phyloP scores from a whole-genome alignment of 345 rosid species.

The Acer yangbiense region DNA sequence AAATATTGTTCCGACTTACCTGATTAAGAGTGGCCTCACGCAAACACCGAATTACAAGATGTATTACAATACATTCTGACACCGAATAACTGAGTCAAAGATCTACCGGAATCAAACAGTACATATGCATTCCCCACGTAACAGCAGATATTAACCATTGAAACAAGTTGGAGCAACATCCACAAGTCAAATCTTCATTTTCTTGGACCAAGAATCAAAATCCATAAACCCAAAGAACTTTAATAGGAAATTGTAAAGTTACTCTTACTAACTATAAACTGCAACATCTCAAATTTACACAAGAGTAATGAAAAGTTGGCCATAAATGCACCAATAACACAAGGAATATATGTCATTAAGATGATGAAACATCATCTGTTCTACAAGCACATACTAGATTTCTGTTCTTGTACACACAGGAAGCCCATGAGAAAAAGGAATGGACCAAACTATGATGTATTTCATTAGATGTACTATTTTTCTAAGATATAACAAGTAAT shows the following conservation, averaged over 20 bases:
- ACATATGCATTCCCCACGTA: too few relatives aligned
- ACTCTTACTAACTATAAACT: constrained; percentile 3
- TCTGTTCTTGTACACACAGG: constrained; percentile 50
- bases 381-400: constrained; percentile 29
- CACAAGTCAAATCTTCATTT: background rate
- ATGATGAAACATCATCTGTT: constrained; percentile 17
- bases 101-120: too few relatives aligned
- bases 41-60: too few relatives aligned
- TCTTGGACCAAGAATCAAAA: background rate
- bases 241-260: background rate
- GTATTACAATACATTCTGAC: too few relatives aligned
- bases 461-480: constrained; percentile 34
- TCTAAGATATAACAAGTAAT: constrained; percentile 31
- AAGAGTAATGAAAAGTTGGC: background rate
- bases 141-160: too few relatives aligned
- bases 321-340: background rate
- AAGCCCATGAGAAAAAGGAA: constrained; percentile 76
- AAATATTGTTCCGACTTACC: constrained; percentile 42
- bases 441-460: constrained; percentile 73
- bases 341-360: constrained; percentile 19
- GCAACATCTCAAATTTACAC: constrained; percentile 19
- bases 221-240: background rate
- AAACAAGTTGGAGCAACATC: background rate
- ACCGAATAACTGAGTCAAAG: too few relatives aligned
- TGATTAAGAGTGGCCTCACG: constrained; percentile 98